Conservation (phyloP, 106 monocot genomes). For the Allium cepa region DNA sequence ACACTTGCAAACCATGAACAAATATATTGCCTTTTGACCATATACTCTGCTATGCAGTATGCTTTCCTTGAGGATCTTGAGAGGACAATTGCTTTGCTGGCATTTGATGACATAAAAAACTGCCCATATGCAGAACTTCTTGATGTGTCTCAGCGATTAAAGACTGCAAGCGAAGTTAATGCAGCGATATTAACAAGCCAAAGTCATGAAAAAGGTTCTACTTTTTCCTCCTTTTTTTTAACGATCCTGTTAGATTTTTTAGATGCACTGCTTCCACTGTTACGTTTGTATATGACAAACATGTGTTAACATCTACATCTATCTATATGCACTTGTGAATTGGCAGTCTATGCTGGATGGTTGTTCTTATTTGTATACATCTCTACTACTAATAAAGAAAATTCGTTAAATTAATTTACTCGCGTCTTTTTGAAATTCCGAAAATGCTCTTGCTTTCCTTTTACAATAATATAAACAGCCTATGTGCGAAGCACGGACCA, state of each 20-base stretch:
- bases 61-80: constrained; percentile 82
- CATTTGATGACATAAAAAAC: constrained; percentile 81
- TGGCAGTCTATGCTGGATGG: not conserved
- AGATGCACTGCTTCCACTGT: not conserved
- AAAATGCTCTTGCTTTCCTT: too few relatives aligned
- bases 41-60: constrained; percentile 33
- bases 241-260: not conserved
- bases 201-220: constrained; percentile 88
- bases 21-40: not conserved
- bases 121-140: constrained; percentile 87
- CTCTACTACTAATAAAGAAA: too few relatives aligned
- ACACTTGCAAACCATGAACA: too few relatives aligned
- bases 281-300: not conserved
- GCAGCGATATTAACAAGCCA: constrained; percentile 95
- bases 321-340: not conserved
- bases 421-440: too few relatives aligned
- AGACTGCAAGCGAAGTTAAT: constrained; percentile 97
- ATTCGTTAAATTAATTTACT: too few relatives aligned
- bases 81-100: constrained; percentile 83
- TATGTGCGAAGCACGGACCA: too few relatives aligned
- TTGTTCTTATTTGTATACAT: too few relatives aligned
- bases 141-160: constrained; percentile 84
- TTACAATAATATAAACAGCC: too few relatives aligned
- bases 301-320: not conserved
- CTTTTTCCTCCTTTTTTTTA: not conserved